Evolutionary conservation across 345 rosid species (phyloP).

Genomic region (Sonneratia alba): DNA sequence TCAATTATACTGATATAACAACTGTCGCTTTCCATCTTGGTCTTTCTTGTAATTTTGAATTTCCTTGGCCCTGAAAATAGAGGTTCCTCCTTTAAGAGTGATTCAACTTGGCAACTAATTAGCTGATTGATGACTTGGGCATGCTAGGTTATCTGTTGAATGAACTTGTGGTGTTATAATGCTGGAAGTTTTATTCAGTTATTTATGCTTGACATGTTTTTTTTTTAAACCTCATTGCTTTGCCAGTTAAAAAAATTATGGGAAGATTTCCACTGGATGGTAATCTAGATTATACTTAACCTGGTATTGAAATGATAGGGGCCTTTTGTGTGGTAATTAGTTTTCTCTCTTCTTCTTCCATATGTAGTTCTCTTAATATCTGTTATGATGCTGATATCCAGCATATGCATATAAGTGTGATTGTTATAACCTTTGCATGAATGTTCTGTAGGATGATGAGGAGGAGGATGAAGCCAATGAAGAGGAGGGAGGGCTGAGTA

Average conservation of each 20-base stretch:
- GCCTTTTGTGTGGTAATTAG: not conserved
- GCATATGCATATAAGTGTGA: not conserved
- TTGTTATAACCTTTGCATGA: not conserved
- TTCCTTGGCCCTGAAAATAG: not conserved
- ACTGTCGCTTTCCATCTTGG: not conserved
- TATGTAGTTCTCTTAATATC: not conserved
- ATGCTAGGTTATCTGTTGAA: not conserved
- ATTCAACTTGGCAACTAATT: not conserved
- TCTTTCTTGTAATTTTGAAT: not conserved
- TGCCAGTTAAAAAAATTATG: not conserved
- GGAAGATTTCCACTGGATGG: not conserved
- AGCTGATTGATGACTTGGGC: not conserved
- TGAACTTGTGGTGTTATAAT: not conserved
- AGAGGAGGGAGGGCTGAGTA: conserved; percentile 82
- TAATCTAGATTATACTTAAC: not conserved
- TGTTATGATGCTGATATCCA: not conserved
- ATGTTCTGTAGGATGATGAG: conserved; percentile 36
- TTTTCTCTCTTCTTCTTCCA: not conserved
- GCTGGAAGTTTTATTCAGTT: not conserved
- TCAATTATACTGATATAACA: not conserved
- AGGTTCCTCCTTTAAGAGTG: not conserved
- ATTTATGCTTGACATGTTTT: not conserved
- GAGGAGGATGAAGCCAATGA: conserved; percentile 74
- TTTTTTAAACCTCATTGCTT: not conserved
- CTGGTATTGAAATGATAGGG: not conserved